Percentiles rank a stretch among this genome's conserved stretches.
These are phyloP conservation scores for Plasmodium cynomolgi DNA, from an alignment of 169 alveolate genomes.

Conservation along the genomic window DNA sequence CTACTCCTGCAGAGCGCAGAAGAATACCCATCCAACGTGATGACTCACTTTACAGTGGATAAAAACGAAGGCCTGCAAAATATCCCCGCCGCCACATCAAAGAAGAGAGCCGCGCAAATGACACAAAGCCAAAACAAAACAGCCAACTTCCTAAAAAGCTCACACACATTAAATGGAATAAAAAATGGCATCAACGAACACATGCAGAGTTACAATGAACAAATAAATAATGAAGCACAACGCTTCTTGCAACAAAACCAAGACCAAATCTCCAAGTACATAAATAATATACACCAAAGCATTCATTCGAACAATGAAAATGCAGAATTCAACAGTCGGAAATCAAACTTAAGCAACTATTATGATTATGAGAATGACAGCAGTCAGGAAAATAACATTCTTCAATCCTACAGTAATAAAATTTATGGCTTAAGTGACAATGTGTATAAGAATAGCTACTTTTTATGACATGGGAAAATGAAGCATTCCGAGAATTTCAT, in stretches of 20 bases:
- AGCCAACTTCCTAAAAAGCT: conserved; percentile 17
- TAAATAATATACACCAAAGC: conserved; percentile 16
- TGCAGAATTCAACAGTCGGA: background rate
- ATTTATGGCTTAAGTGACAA: conserved; percentile 22
- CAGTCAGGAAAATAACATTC: conserved; percentile 19
- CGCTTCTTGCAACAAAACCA: conserved; percentile 45
- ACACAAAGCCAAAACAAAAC: conserved; percentile 56
- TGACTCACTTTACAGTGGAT: conserved; percentile 14
- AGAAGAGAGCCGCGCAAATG: conserved; percentile 24
- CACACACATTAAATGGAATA: conserved; percentile 35
- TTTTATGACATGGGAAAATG: background rate
- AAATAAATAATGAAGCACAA: conserved; percentile 32
- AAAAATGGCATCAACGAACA: conserved; percentile 21
- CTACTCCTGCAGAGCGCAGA: conserved; percentile 21
- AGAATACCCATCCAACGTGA: background rate
- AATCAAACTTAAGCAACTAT: conserved; percentile 20
- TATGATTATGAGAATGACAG: conserved; percentile 18
- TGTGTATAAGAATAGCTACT: conserved; percentile 60
- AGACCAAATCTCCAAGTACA: conserved; percentile 27
- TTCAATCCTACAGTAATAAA: conserved; percentile 37
- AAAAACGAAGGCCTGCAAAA: conserved; percentile 31
- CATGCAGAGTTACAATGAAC: conserved; percentile 6
- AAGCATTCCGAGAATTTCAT: background rate
- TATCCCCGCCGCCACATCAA: conserved; percentile 14
- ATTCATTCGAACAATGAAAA: conserved; percentile 6